Conservation (phyloP, 2,329 filamentous ascomycete species). For the Aspergillus alliaceus region DNA sequence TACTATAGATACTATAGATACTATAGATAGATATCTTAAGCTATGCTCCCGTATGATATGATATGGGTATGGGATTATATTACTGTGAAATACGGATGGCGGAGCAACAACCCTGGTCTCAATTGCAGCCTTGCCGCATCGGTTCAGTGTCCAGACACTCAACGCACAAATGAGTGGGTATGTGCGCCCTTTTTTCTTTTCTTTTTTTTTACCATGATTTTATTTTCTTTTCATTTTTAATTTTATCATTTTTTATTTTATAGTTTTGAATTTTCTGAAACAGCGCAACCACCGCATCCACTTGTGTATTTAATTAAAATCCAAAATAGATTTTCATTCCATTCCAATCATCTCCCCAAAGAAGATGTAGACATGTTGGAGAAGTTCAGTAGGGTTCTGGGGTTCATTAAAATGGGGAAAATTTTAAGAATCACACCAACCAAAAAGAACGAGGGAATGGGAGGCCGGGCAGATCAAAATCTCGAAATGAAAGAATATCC, state of each 20-base stretch:
- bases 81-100: too few relatives aligned
- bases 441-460: neutral
- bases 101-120: constrained; percentile 15
- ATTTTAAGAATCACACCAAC: neutral
- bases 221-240: neutral
- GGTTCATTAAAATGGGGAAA: neutral
- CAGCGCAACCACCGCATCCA: neutral
- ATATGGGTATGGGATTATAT: too few relatives aligned
- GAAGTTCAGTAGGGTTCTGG: neutral
- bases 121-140: constrained; percentile 16
- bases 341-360: neutral
- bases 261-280: constrained; percentile 11
- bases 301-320: neutral
- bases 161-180: neutral
- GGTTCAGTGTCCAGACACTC: neutral
- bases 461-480: too few relatives aligned
- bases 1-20: too few relatives aligned
- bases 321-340: neutral
- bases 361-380: neutral
- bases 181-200: neutral
- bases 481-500: neutral
- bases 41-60: too few relatives aligned
- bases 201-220: neutral
- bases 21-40: too few relatives aligned
- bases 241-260: neutral